Evolutionary conservation across 176 grass and related monocot species (phyloP).

Genomic region (Avena eriantha): DNA sequence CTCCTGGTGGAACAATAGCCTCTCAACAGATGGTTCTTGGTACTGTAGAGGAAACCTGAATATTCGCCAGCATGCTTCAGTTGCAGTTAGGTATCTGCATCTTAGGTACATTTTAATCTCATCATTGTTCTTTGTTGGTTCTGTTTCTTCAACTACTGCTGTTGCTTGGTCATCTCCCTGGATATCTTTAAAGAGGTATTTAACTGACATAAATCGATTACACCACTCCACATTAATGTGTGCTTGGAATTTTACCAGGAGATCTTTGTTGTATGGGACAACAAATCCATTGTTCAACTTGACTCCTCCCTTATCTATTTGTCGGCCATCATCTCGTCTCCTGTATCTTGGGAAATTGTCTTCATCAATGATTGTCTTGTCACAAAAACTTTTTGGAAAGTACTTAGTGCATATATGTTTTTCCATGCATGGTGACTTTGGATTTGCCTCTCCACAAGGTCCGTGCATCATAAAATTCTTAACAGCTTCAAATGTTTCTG

Average conservation of each 20-base stretch:
- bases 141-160: background rate
- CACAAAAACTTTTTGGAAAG: background rate
- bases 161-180: background rate
- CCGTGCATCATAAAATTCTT: conserved; percentile 17
- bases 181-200: conserved; percentile 48
- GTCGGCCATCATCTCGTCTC: conserved; percentile 24
- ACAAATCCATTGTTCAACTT: conserved; percentile 9
- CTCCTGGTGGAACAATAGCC: conserved; percentile 35
- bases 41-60: conserved; percentile 45
- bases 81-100: conserved; percentile 45
- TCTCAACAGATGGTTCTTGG: conserved; percentile 23
- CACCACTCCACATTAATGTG: conserved; percentile 53
- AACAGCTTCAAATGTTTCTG: conserved; percentile 2
- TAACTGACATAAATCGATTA: conserved; percentile 18
- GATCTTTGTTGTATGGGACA: conserved; percentile 28
- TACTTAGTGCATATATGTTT: background rate
- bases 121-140: conserved; percentile 1
- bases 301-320: background rate
- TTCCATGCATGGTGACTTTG: conserved; percentile 21
- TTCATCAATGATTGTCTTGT: background rate
- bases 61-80: conserved; percentile 47
- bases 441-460: conserved; percentile 10
- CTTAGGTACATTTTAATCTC: conserved; percentile 49
- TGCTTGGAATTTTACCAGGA: conserved; percentile 37
- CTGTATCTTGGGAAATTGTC: background rate